Evolutionary conservation across 1,284 basidiomycete species (phyloP).

Genomic region (Sanghuangporus weigelae): DNA sequence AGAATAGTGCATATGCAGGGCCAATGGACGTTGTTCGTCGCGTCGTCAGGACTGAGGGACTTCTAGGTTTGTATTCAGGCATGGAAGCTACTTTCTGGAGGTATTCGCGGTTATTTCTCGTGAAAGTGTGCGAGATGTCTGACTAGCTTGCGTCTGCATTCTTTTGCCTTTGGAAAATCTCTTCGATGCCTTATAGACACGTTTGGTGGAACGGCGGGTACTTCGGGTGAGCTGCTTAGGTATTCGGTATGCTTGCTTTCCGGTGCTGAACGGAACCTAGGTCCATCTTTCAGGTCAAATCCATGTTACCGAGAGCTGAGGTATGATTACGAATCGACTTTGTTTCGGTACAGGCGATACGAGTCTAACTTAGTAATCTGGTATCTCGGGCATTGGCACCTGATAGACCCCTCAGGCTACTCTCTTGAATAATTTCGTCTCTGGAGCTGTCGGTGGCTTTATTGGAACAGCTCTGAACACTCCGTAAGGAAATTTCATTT

Average conservation of each 20-base stretch:
- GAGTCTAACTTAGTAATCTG: constrained; percentile 5
- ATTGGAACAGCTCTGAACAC: constrained; percentile 82
- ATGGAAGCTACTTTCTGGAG: constrained; percentile 98
- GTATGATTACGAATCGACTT: constrained; percentile 35
- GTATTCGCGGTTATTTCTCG: constrained; percentile 30
- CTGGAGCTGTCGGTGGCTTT: constrained; percentile 87
- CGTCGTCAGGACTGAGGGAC: constrained; percentile 71
- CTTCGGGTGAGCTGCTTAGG: constrained; percentile 51
- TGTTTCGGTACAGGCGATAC: background rate
- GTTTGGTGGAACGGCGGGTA: constrained; percentile 92
- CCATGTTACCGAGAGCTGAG: constrained; percentile 79
- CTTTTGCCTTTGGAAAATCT: background rate
- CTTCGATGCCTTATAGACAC: constrained; percentile 69
- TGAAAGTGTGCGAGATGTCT: background rate
- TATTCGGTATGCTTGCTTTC: constrained; percentile 3
- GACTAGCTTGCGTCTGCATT: background rate
- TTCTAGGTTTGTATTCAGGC: constrained; percentile 84
- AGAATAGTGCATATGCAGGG: constrained; percentile 81
- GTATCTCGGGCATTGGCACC: background rate
- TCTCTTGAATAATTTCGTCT: constrained; percentile 89
- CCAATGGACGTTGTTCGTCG: constrained; percentile 88
- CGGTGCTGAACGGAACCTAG: constrained; percentile 22
- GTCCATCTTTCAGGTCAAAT: constrained; percentile 80
- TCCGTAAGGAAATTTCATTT: constrained; percentile 39
- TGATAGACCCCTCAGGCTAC: constrained; percentile 62